phyloP scores from a whole-genome alignment of 2,329 filamentous ascomycete genomes.

The Xylariales sp. region DNA sequence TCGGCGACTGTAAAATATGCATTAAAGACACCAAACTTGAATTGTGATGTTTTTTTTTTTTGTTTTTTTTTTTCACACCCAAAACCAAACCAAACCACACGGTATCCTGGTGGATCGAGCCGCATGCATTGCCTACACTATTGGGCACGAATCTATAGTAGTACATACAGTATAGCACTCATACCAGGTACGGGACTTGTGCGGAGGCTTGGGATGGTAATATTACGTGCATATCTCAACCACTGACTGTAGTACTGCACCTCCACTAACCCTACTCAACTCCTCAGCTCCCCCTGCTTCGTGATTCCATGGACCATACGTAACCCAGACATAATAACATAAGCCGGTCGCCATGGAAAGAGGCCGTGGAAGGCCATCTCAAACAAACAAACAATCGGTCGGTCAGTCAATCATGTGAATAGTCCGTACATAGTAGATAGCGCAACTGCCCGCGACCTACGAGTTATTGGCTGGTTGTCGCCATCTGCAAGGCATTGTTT shows the following conservation, averaged over 20 bases:
- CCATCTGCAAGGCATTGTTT: constrained; percentile 24
- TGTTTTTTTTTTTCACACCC: constrained; percentile 11
- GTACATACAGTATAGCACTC: constrained; percentile 20
- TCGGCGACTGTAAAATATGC: constrained; percentile 31
- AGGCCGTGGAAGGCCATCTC: constrained; percentile 31
- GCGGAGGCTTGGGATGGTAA: constrained; percentile 31
- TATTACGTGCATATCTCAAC: constrained; percentile 48
- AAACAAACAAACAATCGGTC: constrained; percentile 37
- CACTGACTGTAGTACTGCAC: constrained; percentile 9
- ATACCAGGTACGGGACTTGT: constrained; percentile 14
- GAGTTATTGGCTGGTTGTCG: constrained; percentile 3
- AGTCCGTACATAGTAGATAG: not conserved
- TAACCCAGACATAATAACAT: not conserved
- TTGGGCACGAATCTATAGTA: constrained; percentile 26
- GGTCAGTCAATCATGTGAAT: constrained; percentile 10
- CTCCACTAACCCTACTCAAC: too few relatives aligned
- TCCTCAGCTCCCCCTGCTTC: constrained; percentile 14
- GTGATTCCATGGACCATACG: constrained; percentile 2
- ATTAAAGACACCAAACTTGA: constrained; percentile 12
- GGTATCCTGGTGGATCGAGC: constrained; percentile 23
- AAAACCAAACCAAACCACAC: constrained; percentile 24
- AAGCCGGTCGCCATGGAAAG: constrained; percentile 24
- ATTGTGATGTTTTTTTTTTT: constrained; percentile 10
- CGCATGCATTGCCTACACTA: constrained; percentile 20
- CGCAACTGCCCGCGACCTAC: constrained; percentile 22